Evolutionary conservation across 2,329 filamentous ascomycete genomes (phyloP).

Genomic region (Nemania diffusa): DNA sequence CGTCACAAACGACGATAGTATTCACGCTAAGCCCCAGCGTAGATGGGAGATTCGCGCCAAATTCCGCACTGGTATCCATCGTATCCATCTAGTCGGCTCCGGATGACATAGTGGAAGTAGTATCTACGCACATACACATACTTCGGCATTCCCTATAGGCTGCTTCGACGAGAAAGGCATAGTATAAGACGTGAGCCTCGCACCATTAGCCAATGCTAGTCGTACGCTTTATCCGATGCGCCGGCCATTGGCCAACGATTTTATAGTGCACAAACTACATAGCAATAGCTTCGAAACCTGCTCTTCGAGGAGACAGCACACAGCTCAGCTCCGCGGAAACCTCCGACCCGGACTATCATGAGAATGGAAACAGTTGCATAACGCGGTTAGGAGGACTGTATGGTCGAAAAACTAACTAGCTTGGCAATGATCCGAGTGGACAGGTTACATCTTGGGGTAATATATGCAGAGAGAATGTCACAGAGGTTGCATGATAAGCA

Average conservation of each 20-base stretch:
- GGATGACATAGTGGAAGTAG: not conserved
- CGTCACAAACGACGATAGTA: conserved; percentile 3
- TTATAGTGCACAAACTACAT: no score
- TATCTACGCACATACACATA: no score
- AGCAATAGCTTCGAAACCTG: no score
- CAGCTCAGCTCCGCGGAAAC: no score
- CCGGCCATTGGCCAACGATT: not conserved
- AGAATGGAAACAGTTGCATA: not conserved
- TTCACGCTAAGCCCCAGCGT: not conserved
- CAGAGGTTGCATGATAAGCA: not conserved
- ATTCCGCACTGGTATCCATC: conserved; percentile 8
- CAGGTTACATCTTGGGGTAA: not conserved
- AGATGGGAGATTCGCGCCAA: not conserved
- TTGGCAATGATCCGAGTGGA: not conserved
- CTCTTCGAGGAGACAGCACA: no score
- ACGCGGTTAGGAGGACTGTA: not conserved
- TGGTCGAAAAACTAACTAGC: not conserved
- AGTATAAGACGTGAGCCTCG: not conserved
- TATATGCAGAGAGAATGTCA: not conserved
- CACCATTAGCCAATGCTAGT: not conserved
- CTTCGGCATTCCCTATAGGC: conserved; percentile 1
- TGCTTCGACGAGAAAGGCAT: not conserved
- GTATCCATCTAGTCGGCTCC: not conserved
- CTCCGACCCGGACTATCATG: no score
- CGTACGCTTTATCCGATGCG: not conserved